These are phyloP conservation scores for Paraglomus brasilianum DNA, from an alignment of 192 early-diverging fungal species.

Conservation along the genomic window DNA sequence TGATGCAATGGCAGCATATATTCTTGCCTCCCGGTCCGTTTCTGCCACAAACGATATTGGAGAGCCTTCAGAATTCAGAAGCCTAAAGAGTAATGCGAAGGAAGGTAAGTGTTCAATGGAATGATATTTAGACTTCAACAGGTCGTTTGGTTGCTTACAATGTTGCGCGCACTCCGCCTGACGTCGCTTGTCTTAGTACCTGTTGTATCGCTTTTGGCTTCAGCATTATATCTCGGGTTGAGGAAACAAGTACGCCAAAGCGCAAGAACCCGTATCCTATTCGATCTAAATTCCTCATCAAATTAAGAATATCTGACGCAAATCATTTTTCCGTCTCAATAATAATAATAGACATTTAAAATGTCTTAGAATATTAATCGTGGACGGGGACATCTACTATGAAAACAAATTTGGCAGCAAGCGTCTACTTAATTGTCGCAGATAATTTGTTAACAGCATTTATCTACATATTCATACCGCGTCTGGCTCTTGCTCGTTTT, in stretches of 20 bases:
- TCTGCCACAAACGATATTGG: conserved; percentile 55
- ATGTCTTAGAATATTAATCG: too few relatives aligned
- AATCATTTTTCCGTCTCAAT: too few relatives aligned
- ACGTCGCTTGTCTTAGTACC: conserved; percentile 55
- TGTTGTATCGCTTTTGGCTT: conserved; percentile 64
- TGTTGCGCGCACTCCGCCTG: conserved; percentile 52
- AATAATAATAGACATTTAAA: too few relatives aligned
- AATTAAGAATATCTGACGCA: too few relatives aligned
- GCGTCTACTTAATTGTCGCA: too few relatives aligned
- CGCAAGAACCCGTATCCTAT: too few relatives aligned
- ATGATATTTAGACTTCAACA: neutral
- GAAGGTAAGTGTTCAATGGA: neutral
- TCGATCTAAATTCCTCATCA: too few relatives aligned
- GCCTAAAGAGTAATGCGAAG: conserved; percentile 35
- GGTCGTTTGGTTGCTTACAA: conserved; percentile 39
- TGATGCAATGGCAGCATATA: conserved; percentile 60
- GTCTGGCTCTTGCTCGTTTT: too few relatives aligned
- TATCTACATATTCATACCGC: too few relatives aligned
- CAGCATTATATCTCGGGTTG: conserved; percentile 41
- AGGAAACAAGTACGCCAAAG: neutral
- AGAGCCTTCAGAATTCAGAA: conserved; percentile 58
- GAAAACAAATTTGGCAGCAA: too few relatives aligned
- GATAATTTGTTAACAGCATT: too few relatives aligned
- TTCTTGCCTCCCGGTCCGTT: conserved; percentile 51
- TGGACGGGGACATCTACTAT: too few relatives aligned